Evolutionary conservation across 2,329 filamentous ascomycete genomes (phyloP).

Genomic region (Ophiostoma quercus): DNA sequence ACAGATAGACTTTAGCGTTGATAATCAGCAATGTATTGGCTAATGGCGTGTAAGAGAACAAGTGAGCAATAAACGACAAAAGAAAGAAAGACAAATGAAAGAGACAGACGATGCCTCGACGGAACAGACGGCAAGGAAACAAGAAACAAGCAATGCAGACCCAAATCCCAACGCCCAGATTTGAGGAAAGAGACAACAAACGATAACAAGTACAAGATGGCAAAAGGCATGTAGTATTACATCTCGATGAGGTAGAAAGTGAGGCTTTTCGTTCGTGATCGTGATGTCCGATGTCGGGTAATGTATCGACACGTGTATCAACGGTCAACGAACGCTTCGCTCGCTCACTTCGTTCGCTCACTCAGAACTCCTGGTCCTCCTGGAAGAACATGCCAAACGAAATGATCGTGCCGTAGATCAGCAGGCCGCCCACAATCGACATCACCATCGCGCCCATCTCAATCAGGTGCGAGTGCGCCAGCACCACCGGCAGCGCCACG

Average conservation of each 20-base stretch:
- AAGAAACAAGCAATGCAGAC: slow-evolving; percentile 13
- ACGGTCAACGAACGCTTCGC: too few species aligned
- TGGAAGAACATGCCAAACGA: slow-evolving; percentile 98
- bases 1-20: neutral
- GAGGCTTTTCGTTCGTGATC: too few species aligned
- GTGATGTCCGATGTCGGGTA: too few species aligned
- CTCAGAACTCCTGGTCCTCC: slow-evolving; percentile 88
- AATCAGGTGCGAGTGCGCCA: slow-evolving; percentile 84
- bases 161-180: slow-evolving; percentile 26
- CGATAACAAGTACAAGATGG: neutral
- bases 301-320: too few species aligned
- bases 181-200: neutral
- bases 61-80: neutral
- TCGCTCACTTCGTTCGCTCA: neutral
- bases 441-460: slow-evolving; percentile 82
- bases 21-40: neutral
- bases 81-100: neutral
- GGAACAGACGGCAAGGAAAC: neutral
- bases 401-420: slow-evolving; percentile 98
- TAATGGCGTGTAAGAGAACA: neutral
- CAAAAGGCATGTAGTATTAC: slow-evolving; percentile 1
- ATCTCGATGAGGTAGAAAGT: neutral
- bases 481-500: slow-evolving; percentile 80
- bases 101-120: neutral
- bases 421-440: slow-evolving; percentile 83